These are phyloP conservation scores for Mycena sp. DNA, from an alignment of 1,284 basidiomycete genomes.

Conservation along the genomic window DNA sequence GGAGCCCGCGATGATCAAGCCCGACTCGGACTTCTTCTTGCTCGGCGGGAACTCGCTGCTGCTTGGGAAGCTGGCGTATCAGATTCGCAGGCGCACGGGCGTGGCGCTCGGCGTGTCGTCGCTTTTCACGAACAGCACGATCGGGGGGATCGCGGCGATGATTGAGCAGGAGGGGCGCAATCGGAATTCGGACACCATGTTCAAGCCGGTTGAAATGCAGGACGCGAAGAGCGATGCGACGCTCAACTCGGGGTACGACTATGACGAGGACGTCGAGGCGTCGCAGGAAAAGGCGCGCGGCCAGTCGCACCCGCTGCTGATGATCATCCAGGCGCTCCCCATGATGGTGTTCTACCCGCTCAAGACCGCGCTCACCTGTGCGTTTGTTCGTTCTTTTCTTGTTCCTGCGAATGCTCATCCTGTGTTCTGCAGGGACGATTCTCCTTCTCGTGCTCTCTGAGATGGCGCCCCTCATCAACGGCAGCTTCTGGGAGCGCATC, in stretches of 20 bases:
- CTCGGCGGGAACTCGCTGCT: constrained; percentile 57
- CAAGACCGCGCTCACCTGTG: constrained; percentile 52
- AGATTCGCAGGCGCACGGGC: constrained; percentile 51
- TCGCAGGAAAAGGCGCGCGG: constrained; percentile 38
- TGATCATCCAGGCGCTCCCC: constrained; percentile 53
- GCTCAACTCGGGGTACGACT: constrained; percentile 30
- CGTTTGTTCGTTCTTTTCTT: constrained; percentile 29
- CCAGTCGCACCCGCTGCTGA: constrained; percentile 48
- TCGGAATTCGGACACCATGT: not conserved
- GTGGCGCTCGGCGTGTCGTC: constrained; percentile 47
- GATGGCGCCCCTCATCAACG: constrained; percentile 40
- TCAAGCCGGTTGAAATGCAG: constrained; percentile 29
- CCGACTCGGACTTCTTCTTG: constrained; percentile 55
- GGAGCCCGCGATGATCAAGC: constrained; percentile 46
- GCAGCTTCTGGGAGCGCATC: constrained; percentile 46
- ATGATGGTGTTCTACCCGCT: constrained; percentile 53
- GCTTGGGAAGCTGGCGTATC: constrained; percentile 53
- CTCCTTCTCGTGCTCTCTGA: constrained; percentile 44
- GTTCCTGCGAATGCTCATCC: not conserved
- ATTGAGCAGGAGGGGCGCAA: constrained; percentile 41
- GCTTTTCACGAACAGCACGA: constrained; percentile 53
- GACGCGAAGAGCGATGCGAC: constrained; percentile 24
- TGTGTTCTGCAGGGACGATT: constrained; percentile 29
- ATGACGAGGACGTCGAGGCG: constrained; percentile 28
- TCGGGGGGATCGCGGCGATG: constrained; percentile 50